Evolutionary conservation across 345 rosid species (phyloP).

Genomic region (Hevea brasiliensis): DNA sequence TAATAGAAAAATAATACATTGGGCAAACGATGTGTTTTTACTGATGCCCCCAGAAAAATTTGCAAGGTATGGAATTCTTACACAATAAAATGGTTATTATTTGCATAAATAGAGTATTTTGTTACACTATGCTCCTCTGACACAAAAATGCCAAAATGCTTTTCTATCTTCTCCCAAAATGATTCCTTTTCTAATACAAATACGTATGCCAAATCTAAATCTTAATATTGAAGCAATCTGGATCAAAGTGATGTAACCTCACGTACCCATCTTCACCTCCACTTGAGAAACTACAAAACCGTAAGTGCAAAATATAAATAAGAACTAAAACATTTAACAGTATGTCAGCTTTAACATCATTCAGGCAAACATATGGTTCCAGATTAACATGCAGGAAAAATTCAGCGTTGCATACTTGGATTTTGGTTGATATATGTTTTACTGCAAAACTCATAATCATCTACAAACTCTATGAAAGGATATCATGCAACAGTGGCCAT

Average conservation of each 20-base stretch:
- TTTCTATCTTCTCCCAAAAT: not conserved
- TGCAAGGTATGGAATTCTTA: too few relatives aligned
- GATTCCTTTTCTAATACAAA: not conserved
- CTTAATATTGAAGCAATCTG: conserved; percentile 77
- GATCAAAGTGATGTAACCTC: conserved; percentile 90
- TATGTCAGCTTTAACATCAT: not conserved
- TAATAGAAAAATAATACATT: too few relatives aligned
- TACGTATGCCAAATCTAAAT: conserved; percentile 12
- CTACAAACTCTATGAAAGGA: too few relatives aligned
- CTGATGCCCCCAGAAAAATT: too few relatives aligned
- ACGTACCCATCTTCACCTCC: conserved; percentile 99
- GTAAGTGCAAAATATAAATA: not conserved
- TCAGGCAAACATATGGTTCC: not conserved
- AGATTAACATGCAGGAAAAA: not conserved
- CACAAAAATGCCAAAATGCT: conserved; percentile 3
- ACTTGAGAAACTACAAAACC: conserved; percentile 67
- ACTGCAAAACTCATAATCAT: too few relatives aligned
- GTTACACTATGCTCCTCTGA: not conserved
- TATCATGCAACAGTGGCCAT: too few relatives aligned
- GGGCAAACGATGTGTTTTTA: too few relatives aligned
- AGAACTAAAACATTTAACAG: not conserved
- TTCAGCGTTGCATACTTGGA: too few relatives aligned
- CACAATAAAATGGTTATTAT: too few relatives aligned
- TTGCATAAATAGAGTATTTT: not conserved
- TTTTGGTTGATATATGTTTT: not conserved